Evolutionary conservation across 2,329 filamentous ascomycete genomes (phyloP).

Genomic region (Peltaster fructicola): DNA sequence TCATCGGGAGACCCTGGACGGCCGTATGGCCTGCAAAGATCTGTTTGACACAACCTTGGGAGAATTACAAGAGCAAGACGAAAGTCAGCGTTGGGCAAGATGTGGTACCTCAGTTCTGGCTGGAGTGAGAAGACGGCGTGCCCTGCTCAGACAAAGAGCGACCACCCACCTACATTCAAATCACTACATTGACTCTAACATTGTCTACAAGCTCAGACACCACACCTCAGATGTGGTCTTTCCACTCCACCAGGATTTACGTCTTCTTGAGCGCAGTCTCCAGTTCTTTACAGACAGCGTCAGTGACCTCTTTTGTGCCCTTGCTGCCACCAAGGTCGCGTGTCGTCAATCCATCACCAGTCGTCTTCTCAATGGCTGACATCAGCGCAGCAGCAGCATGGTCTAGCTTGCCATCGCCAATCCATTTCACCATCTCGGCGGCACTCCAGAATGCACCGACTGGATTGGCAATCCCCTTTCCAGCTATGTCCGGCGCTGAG

Average conservation of each 20-base stretch:
- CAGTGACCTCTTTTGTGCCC: constrained; percentile 40
- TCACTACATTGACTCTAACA: too few relatives aligned
- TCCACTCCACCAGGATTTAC: constrained; percentile 5
- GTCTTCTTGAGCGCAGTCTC: constrained; percentile 22
- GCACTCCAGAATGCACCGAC: constrained; percentile 53
- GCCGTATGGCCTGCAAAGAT: constrained; percentile 52
- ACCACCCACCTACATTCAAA: too few relatives aligned
- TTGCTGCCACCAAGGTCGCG: constrained; percentile 41
- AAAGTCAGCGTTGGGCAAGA: too few relatives aligned
- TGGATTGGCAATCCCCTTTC: constrained; percentile 44
- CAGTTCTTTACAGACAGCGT: constrained; percentile 37
- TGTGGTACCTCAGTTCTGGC: too few relatives aligned
- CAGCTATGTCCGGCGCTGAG: constrained; percentile 46
- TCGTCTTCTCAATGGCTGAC: constrained; percentile 43
- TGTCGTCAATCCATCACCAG: constrained; percentile 36
- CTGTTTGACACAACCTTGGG: constrained; percentile 34
- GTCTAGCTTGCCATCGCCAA: constrained; percentile 33
- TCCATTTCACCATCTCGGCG: constrained; percentile 48
- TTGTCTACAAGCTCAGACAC: too few relatives aligned
- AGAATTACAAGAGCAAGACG: constrained; percentile 31
- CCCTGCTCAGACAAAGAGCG: too few relatives aligned
- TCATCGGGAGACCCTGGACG: constrained; percentile 57
- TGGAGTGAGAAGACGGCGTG: too few relatives aligned
- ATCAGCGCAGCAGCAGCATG: constrained; percentile 40
- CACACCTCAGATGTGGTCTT: too few relatives aligned